Conservation (phyloP, 352 stramenopile genomes). For the Pythium sp. region DNA sequence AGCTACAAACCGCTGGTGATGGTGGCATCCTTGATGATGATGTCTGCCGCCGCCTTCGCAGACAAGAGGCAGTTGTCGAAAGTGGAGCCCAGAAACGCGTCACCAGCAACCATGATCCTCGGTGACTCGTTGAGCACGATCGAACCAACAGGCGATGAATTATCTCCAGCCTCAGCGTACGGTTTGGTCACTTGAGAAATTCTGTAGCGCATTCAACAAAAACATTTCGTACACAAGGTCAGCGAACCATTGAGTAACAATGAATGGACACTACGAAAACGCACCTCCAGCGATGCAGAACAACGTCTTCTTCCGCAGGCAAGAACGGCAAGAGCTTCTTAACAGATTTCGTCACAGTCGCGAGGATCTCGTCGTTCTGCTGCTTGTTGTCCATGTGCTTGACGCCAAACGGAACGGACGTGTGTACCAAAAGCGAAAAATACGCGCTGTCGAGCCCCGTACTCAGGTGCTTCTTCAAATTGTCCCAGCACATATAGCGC, state of each 20-base stretch:
- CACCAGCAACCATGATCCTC: constrained; percentile 58
- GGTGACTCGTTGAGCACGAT: constrained; percentile 52
- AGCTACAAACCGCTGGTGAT: constrained; percentile 37
- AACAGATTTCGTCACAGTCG: constrained; percentile 43
- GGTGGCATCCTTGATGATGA: constrained; percentile 18
- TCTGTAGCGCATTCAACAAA: constrained; percentile 20
- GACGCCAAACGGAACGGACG: constrained; percentile 54
- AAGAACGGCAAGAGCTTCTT: constrained; percentile 57
- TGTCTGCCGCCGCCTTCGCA: constrained; percentile 37
- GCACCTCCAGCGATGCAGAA: constrained; percentile 70
- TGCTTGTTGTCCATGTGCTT: constrained; percentile 57
- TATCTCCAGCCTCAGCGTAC: constrained; percentile 28
- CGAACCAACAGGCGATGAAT: constrained; percentile 5
- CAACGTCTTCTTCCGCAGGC: constrained; percentile 36
- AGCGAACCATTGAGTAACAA: not conserved
- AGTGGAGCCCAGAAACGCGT: constrained; percentile 63
- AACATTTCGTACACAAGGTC: not conserved
- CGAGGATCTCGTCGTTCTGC: constrained; percentile 51
- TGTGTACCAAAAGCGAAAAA: constrained; percentile 59
- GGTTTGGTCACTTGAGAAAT: constrained; percentile 63
- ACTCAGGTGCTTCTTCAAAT: constrained; percentile 48
- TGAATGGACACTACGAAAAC: not conserved
- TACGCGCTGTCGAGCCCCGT: constrained; percentile 3
- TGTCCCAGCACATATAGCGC: constrained; percentile 79
- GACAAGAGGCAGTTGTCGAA: constrained; percentile 75